Evolutionary conservation across 2,329 filamentous ascomycete genomes (phyloP).

Genomic region (Paracoccidioides lutzii): DNA sequence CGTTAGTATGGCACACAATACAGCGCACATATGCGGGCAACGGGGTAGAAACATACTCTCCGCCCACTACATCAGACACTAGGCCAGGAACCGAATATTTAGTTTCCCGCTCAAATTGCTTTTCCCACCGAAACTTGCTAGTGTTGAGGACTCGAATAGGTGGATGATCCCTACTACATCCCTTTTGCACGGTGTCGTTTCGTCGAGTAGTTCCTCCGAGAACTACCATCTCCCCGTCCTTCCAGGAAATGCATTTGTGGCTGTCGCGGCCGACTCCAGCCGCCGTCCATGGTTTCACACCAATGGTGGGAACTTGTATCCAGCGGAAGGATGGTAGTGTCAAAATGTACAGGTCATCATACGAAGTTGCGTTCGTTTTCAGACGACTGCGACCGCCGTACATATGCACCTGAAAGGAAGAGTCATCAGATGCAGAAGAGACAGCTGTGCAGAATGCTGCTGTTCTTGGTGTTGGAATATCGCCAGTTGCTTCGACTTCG

Average conservation of each 20-base stretch:
- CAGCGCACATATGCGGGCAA: background rate
- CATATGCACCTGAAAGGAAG: constrained; percentile 3
- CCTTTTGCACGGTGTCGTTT: background rate
- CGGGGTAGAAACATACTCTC: background rate
- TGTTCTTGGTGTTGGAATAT: background rate
- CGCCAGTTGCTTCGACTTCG: constrained; percentile 1
- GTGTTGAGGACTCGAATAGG: constrained; percentile 3
- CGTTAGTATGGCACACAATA: background rate
- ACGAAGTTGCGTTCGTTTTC: background rate
- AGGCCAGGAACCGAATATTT: background rate
- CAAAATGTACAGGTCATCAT: constrained; percentile 1
- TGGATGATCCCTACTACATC: background rate
- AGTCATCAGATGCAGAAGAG: constrained; percentile 1
- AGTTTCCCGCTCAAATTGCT: constrained; percentile 1
- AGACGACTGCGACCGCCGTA: constrained; percentile 1
- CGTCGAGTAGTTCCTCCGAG: background rate
- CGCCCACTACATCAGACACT: constrained; percentile 1
- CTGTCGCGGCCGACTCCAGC: background rate
- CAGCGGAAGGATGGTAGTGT: constrained; percentile 3
- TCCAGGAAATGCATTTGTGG: constrained; percentile 2
- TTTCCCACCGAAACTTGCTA: background rate
- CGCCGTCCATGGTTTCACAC: background rate
- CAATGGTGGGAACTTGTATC: background rate
- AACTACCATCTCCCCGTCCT: constrained; percentile 3
- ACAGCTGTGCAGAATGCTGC: constrained; percentile 3